Evolutionary conservation across 2,329 filamentous ascomycete genomes (phyloP).

Genomic region (Botryosphaeria agaves): DNA sequence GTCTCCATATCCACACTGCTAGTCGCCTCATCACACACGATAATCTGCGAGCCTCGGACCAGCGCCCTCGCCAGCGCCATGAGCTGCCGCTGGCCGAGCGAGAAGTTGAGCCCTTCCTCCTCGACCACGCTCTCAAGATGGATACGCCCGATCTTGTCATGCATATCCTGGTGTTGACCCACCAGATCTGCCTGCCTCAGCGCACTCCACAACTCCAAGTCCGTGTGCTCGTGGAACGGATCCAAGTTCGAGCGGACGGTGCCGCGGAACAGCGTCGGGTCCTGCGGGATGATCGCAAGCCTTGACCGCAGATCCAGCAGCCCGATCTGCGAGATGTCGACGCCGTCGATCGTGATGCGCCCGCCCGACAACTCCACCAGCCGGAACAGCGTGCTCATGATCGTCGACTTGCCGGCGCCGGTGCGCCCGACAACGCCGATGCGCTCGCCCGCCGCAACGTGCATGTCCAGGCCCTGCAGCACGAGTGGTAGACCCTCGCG

Average conservation of each 20-base stretch:
- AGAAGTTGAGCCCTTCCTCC: constrained; percentile 93
- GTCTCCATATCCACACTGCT: constrained; percentile 90
- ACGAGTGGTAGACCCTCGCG: constrained; percentile 30
- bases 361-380: constrained; percentile 35
- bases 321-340: constrained; percentile 51
- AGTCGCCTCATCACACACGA: constrained; percentile 93
- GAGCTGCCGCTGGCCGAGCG: constrained; percentile 81
- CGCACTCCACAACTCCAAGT: constrained; percentile 62
- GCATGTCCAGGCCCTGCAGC: constrained; percentile 38
- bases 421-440: constrained; percentile 71
- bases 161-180: constrained; percentile 27
- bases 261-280: constrained; percentile 67
- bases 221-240: constrained; percentile 61
- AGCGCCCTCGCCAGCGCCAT: constrained; percentile 88
- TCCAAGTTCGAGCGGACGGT: constrained; percentile 68
- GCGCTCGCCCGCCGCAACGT: constrained; percentile 57
- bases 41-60: constrained; percentile 75
- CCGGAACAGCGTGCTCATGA: constrained; percentile 70
- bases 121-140: constrained; percentile 75
- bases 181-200: constrained; percentile 63
- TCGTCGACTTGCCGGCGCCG: constrained; percentile 67
- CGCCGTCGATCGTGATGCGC: constrained; percentile 29
- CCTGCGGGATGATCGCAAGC: constrained; percentile 69
- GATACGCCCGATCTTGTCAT: constrained; percentile 40
- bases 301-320: constrained; percentile 60